phyloP scores from a whole-genome alignment of 2,329 filamentous ascomycete genomes.

The Monosporascus sp. region DNA sequence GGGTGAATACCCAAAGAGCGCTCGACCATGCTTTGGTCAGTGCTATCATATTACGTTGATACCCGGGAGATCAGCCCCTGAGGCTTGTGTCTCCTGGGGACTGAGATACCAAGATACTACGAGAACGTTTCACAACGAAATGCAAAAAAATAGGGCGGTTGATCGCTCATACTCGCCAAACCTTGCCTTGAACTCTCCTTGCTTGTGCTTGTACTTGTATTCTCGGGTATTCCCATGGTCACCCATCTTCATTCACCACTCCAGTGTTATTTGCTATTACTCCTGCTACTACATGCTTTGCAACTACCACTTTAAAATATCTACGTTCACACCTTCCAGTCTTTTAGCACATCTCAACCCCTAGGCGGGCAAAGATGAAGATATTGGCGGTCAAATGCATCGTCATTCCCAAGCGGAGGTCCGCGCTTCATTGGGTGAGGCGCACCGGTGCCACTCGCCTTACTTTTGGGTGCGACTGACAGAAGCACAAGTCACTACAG shows the following conservation, averaged over 20 bases:
- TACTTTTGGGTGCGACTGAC: conserved; percentile 19
- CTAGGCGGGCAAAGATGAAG: neutral
- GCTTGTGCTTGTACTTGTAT: neutral
- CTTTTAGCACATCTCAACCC: too few relatives aligned
- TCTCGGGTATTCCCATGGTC: too few relatives aligned
- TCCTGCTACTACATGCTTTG: too few relatives aligned
- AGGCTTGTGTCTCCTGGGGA: conserved; percentile 17
- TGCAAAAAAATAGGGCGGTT: conserved; percentile 18
- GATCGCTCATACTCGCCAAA: conserved; percentile 11
- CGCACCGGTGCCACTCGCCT: conserved; percentile 24
- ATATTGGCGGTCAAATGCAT: neutral
- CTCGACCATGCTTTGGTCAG: conserved; percentile 10
- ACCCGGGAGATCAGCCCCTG: conserved; percentile 19
- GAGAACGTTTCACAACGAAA: neutral
- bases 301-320: too few relatives aligned
- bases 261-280: too few relatives aligned
- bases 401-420: neutral
- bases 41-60: conserved; percentile 24
- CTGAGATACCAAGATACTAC: conserved; percentile 7
- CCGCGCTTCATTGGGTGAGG: conserved; percentile 19
- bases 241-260: too few relatives aligned
- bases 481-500: conserved; percentile 18
- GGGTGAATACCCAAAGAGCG: conserved; percentile 22
- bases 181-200: neutral
- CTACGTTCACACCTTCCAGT: too few relatives aligned